Conservation (phyloP, 75 land plant genomes). For the Sequoia sempervirens region DNA sequence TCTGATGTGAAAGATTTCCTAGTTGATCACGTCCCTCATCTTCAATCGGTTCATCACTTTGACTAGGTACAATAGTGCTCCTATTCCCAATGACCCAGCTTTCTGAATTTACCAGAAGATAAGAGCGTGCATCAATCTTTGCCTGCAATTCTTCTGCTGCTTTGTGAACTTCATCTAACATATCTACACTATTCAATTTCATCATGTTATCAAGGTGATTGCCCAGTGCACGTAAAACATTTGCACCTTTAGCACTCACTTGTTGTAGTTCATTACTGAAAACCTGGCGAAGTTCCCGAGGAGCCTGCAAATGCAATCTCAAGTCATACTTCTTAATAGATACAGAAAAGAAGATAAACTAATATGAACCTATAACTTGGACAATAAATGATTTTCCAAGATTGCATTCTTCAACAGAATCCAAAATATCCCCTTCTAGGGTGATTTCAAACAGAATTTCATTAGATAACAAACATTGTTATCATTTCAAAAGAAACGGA, state of each 20-base stretch:
- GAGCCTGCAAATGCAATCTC: constrained; percentile 36
- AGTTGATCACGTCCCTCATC: constrained; percentile 5
- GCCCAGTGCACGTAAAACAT: constrained; percentile 60
- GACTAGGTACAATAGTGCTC: neutral
- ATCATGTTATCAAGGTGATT: constrained; percentile 52
- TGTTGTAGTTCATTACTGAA: constrained; percentile 41
- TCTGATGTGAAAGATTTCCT: neutral
- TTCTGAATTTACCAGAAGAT: constrained; percentile 57
- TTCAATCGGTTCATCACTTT: constrained; percentile 8
- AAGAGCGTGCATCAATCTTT: constrained; percentile 55
- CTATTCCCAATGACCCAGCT: constrained; percentile 44
- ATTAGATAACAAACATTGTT: neutral
- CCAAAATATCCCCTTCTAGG: neutral
- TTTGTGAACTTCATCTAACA: constrained; percentile 45
- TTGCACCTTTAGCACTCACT: constrained; percentile 59
- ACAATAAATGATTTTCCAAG: neutral
- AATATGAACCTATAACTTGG: neutral
- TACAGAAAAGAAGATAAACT: constrained; percentile 4
- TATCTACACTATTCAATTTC: constrained; percentile 29
- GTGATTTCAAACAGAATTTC: neutral
- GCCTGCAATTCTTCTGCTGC: constrained; percentile 71
- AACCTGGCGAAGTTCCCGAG: constrained; percentile 37
- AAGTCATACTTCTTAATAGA: neutral
- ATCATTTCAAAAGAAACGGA: neutral
- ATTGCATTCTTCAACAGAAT: neutral